Percentiles rank a stretch among this genome's conserved stretches.
These are phyloP conservation scores for Cystofilobasidium bisporidii DNA, from an alignment of 768 basidiomycete genomes.

Conservation along the genomic window DNA sequence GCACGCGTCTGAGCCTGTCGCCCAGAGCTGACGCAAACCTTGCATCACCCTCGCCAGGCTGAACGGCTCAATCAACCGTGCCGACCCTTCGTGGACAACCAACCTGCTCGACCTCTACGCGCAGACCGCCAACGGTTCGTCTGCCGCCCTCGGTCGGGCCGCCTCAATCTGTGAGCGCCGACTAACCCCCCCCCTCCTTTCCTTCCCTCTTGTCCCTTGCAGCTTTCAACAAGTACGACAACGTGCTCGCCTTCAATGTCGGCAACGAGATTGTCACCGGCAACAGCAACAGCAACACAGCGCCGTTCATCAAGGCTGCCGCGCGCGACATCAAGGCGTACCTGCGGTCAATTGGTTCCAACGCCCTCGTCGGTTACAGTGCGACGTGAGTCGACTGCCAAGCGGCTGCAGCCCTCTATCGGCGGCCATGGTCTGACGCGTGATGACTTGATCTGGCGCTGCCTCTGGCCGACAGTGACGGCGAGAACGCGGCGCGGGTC, in stretches of 20 bases:
- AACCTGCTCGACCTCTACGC: conserved; percentile 71
- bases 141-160: too few relatives aligned
- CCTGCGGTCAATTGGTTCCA: conserved; percentile 56
- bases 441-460: too few relatives aligned
- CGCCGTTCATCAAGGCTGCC: conserved; percentile 75
- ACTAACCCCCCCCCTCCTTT: background rate
- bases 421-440: too few relatives aligned
- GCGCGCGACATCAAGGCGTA: conserved; percentile 63
- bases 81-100: conserved; percentile 65
- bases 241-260: conserved; percentile 78
- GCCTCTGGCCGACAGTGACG: too few relatives aligned
- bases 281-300: conserved; percentile 49
- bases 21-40: background rate
- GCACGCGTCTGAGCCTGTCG: background rate
- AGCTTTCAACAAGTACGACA: conserved; percentile 56
- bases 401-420: too few relatives aligned
- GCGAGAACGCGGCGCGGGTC: conserved; percentile 29
- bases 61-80: conserved; percentile 66
- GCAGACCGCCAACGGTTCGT: conserved; percentile 50
- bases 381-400: conserved; percentile 48
- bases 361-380: conserved; percentile 69
- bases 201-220: too few relatives aligned
- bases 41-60: conserved; percentile 33
- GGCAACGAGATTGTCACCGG: conserved; percentile 72
- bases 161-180: conserved; percentile 47